Base-by-base conservation (phyloP, 331 rosid genomes). In the Prunus yedoensis region DNA sequence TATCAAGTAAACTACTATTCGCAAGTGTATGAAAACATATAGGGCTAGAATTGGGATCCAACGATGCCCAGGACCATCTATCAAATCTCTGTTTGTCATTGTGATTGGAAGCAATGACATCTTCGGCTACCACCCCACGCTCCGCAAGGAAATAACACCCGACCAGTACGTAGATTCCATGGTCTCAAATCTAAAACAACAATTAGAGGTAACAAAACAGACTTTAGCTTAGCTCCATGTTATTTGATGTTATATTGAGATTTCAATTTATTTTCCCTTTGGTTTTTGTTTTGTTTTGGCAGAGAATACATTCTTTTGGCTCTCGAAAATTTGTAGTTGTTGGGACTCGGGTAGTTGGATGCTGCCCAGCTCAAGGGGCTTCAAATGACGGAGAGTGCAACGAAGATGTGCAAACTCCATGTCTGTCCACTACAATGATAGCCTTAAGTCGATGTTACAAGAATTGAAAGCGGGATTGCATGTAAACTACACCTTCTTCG, bases 331-430 rank as follows among this genome's bases (percentile, higher is more conserved):
- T 88, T 82, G 86, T 78, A 77, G 67, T 87, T 12, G 68, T 52
- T 0, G 97, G 93, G 45, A 73, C 85, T 1, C 95, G 97, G 16
- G 66, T 82, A 13, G 79, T 91, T 20, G 98, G 98, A 50, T 94
- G 97, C 71, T 75, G 95, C 58, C 98, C 98, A 1, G 65, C 58
- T 0, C 69, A 77, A n/a, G 89, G 98, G 77, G 38, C 69, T 49
- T 87, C 80, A 77, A 87, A 67, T 16, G 62, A 86, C 0, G 91
- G 23, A 25, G 89, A 86, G 32, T 94, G 97, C 74, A 30, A 80
- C 15, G 51, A 45, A 47, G 92, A 84, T n/a, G n/a, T 28, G 69
- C 54, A 32, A 94, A 91, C 79, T n/a, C 67, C 6, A 83, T 85
- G 91, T 61, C 88, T 0, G 25, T 58, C 16, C 70, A 79, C 73